Conservation (phyloP, 2,329 filamentous ascomycete genomes). For the Fusarium protoensiforme region DNA sequence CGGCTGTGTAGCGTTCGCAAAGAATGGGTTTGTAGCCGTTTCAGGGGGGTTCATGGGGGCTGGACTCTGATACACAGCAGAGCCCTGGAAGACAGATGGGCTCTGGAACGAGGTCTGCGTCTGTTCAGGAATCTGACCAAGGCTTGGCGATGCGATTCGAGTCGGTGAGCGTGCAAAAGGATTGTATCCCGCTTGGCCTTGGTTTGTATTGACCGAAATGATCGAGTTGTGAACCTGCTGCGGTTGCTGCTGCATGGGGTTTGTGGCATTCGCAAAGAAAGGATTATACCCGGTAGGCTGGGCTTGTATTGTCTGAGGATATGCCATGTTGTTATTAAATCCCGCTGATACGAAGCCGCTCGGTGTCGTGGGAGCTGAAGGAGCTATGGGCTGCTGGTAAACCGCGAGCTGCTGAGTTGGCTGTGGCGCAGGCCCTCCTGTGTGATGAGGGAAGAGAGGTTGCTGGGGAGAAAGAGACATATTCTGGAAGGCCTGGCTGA, state of each 20-base stretch:
- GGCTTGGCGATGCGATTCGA: conserved; percentile 60
- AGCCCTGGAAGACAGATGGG: conserved; percentile 43
- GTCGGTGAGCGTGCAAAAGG: conserved; percentile 63
- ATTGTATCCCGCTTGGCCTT: conserved; percentile 54
- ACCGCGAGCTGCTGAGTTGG: conserved; percentile 51
- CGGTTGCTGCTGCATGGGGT: conserved; percentile 45
- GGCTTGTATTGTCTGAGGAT: conserved; percentile 53
- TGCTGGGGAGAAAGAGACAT: conserved; percentile 73
- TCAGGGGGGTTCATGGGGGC: conserved; percentile 38
- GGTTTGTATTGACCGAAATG: conserved; percentile 54
- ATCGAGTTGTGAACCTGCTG: conserved; percentile 45
- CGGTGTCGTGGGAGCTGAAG: conserved; percentile 54
- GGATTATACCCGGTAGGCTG: conserved; percentile 62
- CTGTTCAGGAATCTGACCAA: conserved; percentile 66
- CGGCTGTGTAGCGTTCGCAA: conserved; percentile 44
- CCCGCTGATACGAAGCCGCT: conserved; percentile 53
- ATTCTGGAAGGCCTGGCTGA: conserved; percentile 79
- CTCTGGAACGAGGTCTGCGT: conserved; percentile 57
- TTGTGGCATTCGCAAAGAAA: conserved; percentile 57
- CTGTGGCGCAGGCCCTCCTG: conserved; percentile 68
- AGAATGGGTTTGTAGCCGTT: conserved; percentile 53
- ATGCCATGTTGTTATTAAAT: conserved; percentile 58
- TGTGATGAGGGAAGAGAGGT: conserved; percentile 80
- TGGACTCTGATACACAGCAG: conserved; percentile 49
- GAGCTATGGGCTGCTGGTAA: conserved; percentile 58